Conservation (phyloP, 2,329 filamentous ascomycete genomes). For the Rhynchosporium secalis region DNA sequence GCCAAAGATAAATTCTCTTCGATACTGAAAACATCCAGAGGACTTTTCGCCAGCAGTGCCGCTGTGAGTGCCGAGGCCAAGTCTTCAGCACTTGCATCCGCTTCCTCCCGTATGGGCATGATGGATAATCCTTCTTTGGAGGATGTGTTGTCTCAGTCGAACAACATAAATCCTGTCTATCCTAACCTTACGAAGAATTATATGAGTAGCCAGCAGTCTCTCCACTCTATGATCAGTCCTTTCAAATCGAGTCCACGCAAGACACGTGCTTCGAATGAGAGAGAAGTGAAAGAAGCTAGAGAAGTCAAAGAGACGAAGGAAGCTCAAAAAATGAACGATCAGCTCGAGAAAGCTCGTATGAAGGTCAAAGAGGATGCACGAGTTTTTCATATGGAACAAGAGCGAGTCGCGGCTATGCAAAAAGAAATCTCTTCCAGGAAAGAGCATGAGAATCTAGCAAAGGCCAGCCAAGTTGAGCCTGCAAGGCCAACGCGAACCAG, state of each 20-base stretch:
- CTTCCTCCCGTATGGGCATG: conserved; percentile 48
- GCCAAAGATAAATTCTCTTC: conserved; percentile 92
- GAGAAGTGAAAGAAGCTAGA: conserved; percentile 60
- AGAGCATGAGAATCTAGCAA: conserved; percentile 49
- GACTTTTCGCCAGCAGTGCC: conserved; percentile 77
- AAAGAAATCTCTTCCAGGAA: conserved; percentile 54
- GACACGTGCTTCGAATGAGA: conserved; percentile 58
- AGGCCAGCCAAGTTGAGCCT: conserved; percentile 39
- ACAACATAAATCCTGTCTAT: conserved; percentile 41
- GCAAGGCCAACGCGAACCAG: conserved; percentile 51
- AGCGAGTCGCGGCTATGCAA: conserved; percentile 54
- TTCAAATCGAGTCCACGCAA: conserved; percentile 43
- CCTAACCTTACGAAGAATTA: conserved; percentile 46
- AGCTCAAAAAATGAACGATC: conserved; percentile 59
- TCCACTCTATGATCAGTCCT: conserved; percentile 29
- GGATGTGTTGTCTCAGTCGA: conserved; percentile 41
- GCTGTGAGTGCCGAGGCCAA: conserved; percentile 64
- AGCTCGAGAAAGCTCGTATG: conserved; percentile 65
- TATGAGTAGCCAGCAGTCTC: conserved; percentile 23
- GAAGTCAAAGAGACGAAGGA: conserved; percentile 67
- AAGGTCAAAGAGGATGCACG: conserved; percentile 70
- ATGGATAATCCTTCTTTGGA: conserved; percentile 51
- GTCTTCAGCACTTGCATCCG: conserved; percentile 56
- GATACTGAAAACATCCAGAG: conserved; percentile 83
- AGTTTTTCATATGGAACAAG: conserved; percentile 58